phyloP scores from a whole-genome alignment of 2,329 filamentous ascomycete species.

The Penicillium thymicola region DNA sequence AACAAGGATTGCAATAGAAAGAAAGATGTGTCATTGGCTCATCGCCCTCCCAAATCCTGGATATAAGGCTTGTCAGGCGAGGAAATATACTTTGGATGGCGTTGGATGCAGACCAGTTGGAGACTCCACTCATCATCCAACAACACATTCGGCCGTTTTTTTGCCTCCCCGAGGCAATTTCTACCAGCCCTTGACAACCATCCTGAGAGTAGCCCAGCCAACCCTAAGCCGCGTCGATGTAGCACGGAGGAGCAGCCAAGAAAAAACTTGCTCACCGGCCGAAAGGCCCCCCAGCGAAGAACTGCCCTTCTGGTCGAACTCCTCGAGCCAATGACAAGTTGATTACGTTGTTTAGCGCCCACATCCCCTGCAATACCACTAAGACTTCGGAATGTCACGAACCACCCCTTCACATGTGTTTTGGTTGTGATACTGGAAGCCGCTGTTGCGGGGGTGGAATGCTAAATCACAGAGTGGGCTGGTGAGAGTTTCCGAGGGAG shows the following conservation, averaged over 20 bases:
- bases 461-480: constrained; percentile 8
- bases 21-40: constrained; percentile 1
- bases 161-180: constrained; percentile 6
- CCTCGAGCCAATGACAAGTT: not conserved
- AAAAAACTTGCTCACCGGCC: constrained; percentile 17
- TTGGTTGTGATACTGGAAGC: constrained; percentile 15
- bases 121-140: constrained; percentile 1
- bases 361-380: constrained; percentile 11
- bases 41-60: not conserved
- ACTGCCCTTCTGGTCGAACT: constrained; percentile 19
- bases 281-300: constrained; percentile 12
- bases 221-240: constrained; percentile 12
- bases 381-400: constrained; percentile 14
- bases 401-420: constrained; percentile 20
- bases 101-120: constrained; percentile 10
- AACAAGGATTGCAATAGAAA: constrained; percentile 4
- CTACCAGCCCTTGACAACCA: constrained; percentile 10
- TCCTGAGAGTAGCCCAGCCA: constrained; percentile 15
- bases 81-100: constrained; percentile 14
- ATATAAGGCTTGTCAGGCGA: constrained; percentile 8
- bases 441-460: constrained; percentile 2
- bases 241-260: constrained; percentile 13
- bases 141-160: not conserved
- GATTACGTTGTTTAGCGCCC: not conserved
- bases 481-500: constrained; percentile 5